A percentile compares a stretch with the other conserved stretches of the same genome.
phyloP scores from a whole-genome alignment of 805 yeast species.

The Hyphopichia homilentoma region DNA sequence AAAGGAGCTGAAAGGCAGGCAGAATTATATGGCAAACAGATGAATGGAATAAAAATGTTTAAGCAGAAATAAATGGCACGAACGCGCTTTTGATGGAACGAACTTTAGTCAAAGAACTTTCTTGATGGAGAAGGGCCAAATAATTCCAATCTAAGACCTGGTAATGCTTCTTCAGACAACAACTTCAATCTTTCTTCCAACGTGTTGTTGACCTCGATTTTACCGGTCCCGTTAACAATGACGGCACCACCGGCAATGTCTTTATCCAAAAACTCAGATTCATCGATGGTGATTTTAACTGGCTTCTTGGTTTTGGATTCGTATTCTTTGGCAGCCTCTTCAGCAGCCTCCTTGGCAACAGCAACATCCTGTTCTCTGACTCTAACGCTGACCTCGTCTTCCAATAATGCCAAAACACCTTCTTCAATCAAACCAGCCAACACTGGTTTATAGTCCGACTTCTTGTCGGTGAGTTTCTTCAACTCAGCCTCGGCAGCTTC shows the following conservation, averaged over 20 bases:
- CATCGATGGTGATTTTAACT: conserved; percentile 55
- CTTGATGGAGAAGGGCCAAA: conserved; percentile 84
- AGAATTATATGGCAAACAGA: too few relatives aligned
- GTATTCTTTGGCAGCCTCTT: conserved; percentile 59
- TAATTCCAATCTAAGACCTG: conserved; percentile 85
- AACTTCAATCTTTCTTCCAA: conserved; percentile 89
- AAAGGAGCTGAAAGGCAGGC: too few relatives aligned
- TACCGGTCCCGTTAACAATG: conserved; percentile 65
- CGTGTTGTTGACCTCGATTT: conserved; percentile 88
- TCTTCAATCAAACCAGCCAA: conserved; percentile 80
- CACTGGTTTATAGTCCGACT: conserved; percentile 60
- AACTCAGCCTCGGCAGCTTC: conserved; percentile 64
- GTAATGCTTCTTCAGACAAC: conserved; percentile 79
- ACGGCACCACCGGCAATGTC: conserved; percentile 84
- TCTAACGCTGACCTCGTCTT: conserved; percentile 57
- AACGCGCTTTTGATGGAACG: too few relatives aligned
- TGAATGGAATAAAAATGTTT: too few relatives aligned
- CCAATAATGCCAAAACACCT: conserved; percentile 66
- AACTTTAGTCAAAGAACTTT: conserved; percentile 90
- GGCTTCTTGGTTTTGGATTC: conserved; percentile 58
- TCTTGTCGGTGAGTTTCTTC: conserved; percentile 52
- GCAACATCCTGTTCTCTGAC: conserved; percentile 65
- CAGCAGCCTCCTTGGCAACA: conserved; percentile 57
- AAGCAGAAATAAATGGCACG: conserved; percentile 2
- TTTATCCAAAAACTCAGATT: conserved; percentile 52